Evolutionary conservation across 2,329 filamentous ascomycete genomes (phyloP), one percentile per base, ranked within the genome.

Genomic region (Nemania sp.): DNA sequence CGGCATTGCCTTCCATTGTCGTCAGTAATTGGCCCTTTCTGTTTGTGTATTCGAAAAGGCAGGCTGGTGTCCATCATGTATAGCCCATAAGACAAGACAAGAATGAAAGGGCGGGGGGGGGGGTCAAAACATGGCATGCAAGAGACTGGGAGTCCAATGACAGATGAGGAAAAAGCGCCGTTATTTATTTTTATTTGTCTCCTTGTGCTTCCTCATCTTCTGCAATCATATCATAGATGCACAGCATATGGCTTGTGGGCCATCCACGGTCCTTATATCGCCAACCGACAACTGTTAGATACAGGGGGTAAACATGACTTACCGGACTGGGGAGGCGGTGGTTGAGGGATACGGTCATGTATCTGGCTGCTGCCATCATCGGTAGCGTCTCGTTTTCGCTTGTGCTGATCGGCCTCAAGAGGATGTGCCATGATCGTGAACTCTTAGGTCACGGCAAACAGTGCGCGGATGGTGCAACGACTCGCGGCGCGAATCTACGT

Each of bases 381-480:
- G 52, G 70, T 63, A 49, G 65, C 61, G 57, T 77, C 75, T 61
- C 76, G 75, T 65, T 79, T 80, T 60, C 77, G 75, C 70, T 80
- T 79, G 66, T 73, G 72, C 59, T 71, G 66, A 50, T 77, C 73
- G 49, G 66, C 59, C 26, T 75, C 74, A 57, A 69, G 65, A 64
- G 66, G 70, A 66, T 76, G 74, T 61, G 75, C 73, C 75, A 78
- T 78, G 52, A 55, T 66, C 50, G 53, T 64, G n/a, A n/a, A n/a
- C 55, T 56, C 56, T 62, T 62, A 51, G 60, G 57, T 63, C 62
- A 62, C 54, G 44, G 40, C 43, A 48, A 46, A 59, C 52, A 47
- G 59, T 57, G 57, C 60, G 56, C 52, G 54, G 48, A 49, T 56
- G 51, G 40, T 54, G 49, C 52, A 52, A 53, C 53, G 57, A 53